phyloP scores from a whole-genome alignment of 768 basidiomycete species.

The Lenzites betulinus region DNA sequence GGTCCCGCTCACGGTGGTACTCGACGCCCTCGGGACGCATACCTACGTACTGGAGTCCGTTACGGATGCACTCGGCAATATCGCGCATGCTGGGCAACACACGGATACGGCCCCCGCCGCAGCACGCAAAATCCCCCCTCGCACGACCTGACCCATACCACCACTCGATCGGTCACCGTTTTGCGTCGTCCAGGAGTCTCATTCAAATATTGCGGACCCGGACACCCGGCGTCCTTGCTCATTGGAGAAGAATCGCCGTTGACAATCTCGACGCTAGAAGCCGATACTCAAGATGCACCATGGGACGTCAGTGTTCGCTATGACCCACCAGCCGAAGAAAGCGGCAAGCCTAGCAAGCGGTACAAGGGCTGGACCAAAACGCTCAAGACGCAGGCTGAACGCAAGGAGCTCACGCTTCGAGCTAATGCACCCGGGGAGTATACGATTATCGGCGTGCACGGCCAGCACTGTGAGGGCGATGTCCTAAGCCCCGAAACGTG shows the following conservation, averaged over 20 bases:
- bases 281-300: conserved; percentile 64
- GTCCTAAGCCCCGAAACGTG: conserved; percentile 84
- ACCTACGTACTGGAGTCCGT: conserved; percentile 79
- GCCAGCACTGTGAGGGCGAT: conserved; percentile 82
- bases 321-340: conserved; percentile 48
- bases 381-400: conserved; percentile 49
- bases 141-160: conserved; percentile 2
- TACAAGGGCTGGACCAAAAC: conserved; percentile 66
- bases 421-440: conserved; percentile 78
- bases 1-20: conserved; percentile 67
- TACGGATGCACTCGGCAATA: conserved; percentile 81
- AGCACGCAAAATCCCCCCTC: conserved; percentile 30
- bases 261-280: conserved; percentile 51
- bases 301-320: conserved; percentile 69
- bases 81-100: conserved; percentile 38
- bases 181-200: conserved; percentile 70
- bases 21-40: conserved; percentile 66
- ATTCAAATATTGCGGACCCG: conserved; percentile 75
- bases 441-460: conserved; percentile 65
- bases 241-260: conserved; percentile 67
- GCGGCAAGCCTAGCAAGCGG: conserved; percentile 40
- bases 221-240: conserved; percentile 66
- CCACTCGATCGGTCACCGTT: conserved; percentile 60
- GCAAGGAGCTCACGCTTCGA: conserved; percentile 47
- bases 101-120: conserved; percentile 29